Conservation (phyloP, 768 basidiomycete genomes). For the Leccinum sublutescens region DNA sequence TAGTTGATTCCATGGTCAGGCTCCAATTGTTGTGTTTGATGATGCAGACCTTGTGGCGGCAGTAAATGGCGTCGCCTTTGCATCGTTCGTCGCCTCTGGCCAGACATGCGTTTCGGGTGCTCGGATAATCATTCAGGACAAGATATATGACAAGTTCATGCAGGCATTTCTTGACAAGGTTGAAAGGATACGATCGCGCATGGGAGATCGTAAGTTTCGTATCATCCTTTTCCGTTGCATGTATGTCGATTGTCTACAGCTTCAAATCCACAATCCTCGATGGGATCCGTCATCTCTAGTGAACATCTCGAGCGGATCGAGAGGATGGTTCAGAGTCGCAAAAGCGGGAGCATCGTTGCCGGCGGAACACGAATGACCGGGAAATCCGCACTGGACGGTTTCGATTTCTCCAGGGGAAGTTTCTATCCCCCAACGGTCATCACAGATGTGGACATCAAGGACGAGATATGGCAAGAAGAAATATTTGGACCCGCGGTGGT, state of each 20-base stretch:
- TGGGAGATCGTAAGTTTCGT: slow-evolving; percentile 70
- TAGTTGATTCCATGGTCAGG: slow-evolving; percentile 40
- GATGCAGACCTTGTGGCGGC: slow-evolving; percentile 74
- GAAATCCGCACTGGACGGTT: slow-evolving; percentile 62
- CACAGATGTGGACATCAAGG: slow-evolving; percentile 49
- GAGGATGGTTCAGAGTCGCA: slow-evolving; percentile 47
- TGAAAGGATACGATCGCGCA: slow-evolving; percentile 57
- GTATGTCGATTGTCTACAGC: slow-evolving; percentile 41
- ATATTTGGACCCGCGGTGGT: slow-evolving; percentile 86
- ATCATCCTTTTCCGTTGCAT: neutral
- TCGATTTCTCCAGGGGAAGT: slow-evolving; percentile 65
- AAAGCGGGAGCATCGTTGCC: slow-evolving; percentile 47
- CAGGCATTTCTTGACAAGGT: slow-evolving; percentile 59
- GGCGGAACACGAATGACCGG: slow-evolving; percentile 71
- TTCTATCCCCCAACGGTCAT: slow-evolving; percentile 85
- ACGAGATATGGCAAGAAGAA: slow-evolving; percentile 79
- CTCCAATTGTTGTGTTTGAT: slow-evolving; percentile 76
- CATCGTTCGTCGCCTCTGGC: slow-evolving; percentile 82
- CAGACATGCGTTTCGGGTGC: slow-evolving; percentile 94
- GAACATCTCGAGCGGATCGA: slow-evolving; percentile 66
- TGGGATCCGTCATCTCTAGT: slow-evolving; percentile 78
- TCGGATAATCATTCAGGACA: slow-evolving; percentile 70
- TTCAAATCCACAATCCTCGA: slow-evolving; percentile 62
- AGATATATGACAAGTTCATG: slow-evolving; percentile 70
- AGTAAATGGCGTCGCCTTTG: slow-evolving; percentile 81